Evolutionary conservation across 176 grass and related monocot genomes (phyloP).

Genomic region (Avena atlantica): DNA sequence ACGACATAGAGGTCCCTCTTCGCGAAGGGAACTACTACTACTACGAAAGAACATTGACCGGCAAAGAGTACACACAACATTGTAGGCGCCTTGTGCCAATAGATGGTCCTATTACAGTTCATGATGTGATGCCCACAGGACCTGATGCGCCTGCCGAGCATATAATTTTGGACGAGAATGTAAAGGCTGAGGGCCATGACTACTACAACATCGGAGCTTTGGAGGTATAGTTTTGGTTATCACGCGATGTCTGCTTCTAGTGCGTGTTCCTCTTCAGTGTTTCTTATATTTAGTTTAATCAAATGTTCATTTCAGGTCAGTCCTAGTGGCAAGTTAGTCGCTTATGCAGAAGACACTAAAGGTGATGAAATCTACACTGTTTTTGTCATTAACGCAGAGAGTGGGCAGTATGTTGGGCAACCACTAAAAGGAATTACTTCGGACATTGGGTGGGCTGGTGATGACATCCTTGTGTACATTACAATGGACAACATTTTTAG

Average conservation of each 20-base stretch:
- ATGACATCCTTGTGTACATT: slow-evolving; percentile 73
- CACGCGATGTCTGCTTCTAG: not conserved
- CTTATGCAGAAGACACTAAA: slow-evolving; percentile 85
- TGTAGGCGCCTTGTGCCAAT: slow-evolving; percentile 60
- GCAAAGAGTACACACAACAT: slow-evolving; percentile 80
- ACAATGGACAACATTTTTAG: slow-evolving; percentile 88
- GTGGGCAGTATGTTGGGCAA: slow-evolving; percentile 60
- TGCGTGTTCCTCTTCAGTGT: not conserved
- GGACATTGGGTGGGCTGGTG: slow-evolving; percentile 74
- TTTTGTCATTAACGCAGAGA: slow-evolving; percentile 73
- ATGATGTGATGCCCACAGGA: slow-evolving; percentile 72
- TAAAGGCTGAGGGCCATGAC: slow-evolving; percentile 64
- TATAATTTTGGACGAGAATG: slow-evolving; percentile 89
- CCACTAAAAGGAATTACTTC: slow-evolving; percentile 72
- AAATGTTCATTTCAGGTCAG: slow-evolving; percentile 60
- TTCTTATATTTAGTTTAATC: not conserved
- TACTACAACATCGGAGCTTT: slow-evolving; percentile 83
- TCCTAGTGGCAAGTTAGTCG: slow-evolving; percentile 78
- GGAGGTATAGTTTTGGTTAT: slow-evolving; percentile 44
- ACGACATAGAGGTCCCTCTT: slow-evolving; percentile 65
- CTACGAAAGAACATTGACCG: slow-evolving; percentile 70
- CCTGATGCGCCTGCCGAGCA: slow-evolving; percentile 71
- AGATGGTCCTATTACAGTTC: slow-evolving; percentile 52
- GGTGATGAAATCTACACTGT: slow-evolving; percentile 89
- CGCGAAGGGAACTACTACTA: slow-evolving; percentile 74